These are phyloP conservation scores for Xylariaceae sp. DNA, from an alignment of 2,329 filamentous ascomycete genomes.

Conservation along the genomic window DNA sequence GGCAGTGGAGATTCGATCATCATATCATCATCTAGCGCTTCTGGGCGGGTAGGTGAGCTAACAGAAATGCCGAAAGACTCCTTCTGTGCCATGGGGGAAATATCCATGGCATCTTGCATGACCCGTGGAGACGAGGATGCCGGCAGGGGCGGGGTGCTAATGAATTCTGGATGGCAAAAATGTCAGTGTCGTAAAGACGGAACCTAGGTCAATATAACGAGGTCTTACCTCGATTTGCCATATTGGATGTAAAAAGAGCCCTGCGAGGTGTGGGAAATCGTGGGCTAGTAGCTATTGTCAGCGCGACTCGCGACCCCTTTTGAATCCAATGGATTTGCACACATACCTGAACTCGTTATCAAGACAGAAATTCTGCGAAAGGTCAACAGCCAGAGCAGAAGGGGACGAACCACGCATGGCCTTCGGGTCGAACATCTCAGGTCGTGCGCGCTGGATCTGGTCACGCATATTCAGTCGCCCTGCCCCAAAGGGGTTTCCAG, in stretches of 20 bases:
- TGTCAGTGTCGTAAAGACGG: constrained; percentile 12
- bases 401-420: constrained; percentile 81
- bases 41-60: constrained; percentile 66
- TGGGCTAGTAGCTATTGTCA: constrained; percentile 53
- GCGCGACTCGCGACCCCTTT: neutral
- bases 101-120: constrained; percentile 77
- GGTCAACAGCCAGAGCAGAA: constrained; percentile 82
- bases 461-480: constrained; percentile 77
- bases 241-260: constrained; percentile 73
- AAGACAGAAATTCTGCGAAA: constrained; percentile 95
- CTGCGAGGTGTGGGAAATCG: constrained; percentile 77
- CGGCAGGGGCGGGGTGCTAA: constrained; percentile 78
- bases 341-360: constrained; percentile 77
- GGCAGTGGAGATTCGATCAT: constrained; percentile 55
- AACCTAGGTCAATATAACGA: too few species aligned
- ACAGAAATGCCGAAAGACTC: constrained; percentile 61
- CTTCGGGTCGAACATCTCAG: constrained; percentile 80
- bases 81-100: constrained; percentile 91
- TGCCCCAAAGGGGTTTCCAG: constrained; percentile 48
- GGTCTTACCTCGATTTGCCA: constrained; percentile 61
- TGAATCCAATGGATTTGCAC: constrained; percentile 3
- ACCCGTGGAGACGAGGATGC: constrained; percentile 73
- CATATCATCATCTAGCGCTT: constrained; percentile 43
- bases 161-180: constrained; percentile 51
- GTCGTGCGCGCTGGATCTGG: constrained; percentile 54